phyloP scores from a whole-genome alignment of 176 grass and related monocot genomes.

The Alopecurus myosuroides region DNA sequence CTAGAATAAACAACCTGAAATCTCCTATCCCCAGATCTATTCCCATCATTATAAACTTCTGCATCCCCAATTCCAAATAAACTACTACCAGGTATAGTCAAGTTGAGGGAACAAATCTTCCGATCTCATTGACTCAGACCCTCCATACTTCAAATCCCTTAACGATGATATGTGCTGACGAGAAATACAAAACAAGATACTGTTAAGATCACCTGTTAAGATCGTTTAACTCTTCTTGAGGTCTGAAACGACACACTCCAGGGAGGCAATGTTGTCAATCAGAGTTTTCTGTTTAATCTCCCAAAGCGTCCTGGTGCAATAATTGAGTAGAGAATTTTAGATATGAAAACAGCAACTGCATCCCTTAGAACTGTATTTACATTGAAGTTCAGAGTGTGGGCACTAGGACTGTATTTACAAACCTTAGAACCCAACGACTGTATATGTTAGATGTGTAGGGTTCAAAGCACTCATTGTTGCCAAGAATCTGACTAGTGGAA shows the following conservation, averaged over 20 bases:
- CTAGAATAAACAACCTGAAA: constrained; percentile 78
- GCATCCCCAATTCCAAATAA: constrained; percentile 11
- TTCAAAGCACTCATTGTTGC: constrained; percentile 94
- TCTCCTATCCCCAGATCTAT: constrained; percentile 25
- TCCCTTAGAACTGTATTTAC: not conserved
- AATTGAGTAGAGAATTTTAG: not conserved
- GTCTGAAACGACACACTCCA: not conserved
- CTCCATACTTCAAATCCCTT: constrained; percentile 78
- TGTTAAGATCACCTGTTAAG: not conserved
- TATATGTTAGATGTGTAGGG: constrained; percentile 92
- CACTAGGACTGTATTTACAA: constrained; percentile 13
- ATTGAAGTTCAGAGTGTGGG: not conserved
- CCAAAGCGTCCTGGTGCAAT: too few relatives aligned
- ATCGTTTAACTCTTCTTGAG: too few relatives aligned
- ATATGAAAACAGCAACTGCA: not conserved
- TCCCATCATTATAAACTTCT: constrained; percentile 26
- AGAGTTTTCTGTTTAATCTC: too few relatives aligned
- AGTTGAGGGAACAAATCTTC: constrained; percentile 42
- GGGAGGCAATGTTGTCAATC: constrained; percentile 1
- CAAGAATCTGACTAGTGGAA: constrained; percentile 99
- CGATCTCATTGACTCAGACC: constrained; percentile 54
- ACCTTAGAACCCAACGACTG: constrained; percentile 79
- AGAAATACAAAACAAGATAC: constrained; percentile 33
- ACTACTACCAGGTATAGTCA: constrained; percentile 16
- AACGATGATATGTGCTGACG: constrained; percentile 89